Evolutionary conservation across 371 early-diverging fungal species (phyloP), one percentile per base, ranked within the genome.

Genomic region (Basidiobolus meristosporus): DNA sequence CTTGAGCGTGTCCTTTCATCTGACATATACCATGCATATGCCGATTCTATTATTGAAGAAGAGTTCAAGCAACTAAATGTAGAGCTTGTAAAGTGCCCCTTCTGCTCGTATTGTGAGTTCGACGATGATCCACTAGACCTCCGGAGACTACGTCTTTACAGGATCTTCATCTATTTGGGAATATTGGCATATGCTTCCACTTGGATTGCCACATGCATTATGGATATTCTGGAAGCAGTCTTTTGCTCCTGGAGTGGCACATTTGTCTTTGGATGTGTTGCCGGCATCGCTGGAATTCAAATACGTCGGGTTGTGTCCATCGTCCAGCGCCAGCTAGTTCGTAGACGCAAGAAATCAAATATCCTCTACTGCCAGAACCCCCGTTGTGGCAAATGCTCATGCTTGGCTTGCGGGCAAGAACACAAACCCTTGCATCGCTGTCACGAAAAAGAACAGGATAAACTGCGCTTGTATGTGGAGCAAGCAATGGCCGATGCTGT

Each of bases 401-500:
- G 74, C 41, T 40, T 62, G 1, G 26, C 45, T 10, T 77, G 77
- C 38, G 37, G 45, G 14, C 54, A 59, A 31, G 55, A 57, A 17
- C 53, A 62, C 30, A 47, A 53, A 31, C 67, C 67, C 0, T 43
- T 57, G 1, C 77, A 77, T 44, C 48, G 43, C n/a, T 77, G 77
- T 39, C 53, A 51, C 46, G 71, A 70, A 39, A 46, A 57, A 30
- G 65, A 65, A 42, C 47, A 59, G 11, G 77, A 77, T 48, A 63
- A 62, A 0, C 42, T 73, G 23, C 50, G 73, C 15, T 47, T 73
- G 6, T 68, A 68, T 42, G 68, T 77, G 0, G 77, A 77, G 54
- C 62, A 58, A 44, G 71, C 73, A 9, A 73, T 73, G 73, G 67
- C 61, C 5, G 68, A 70, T 46, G 72, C 72, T 12, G 65, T 77